These are phyloP conservation scores for Coemansia sp. DNA, from an alignment of 192 early-diverging fungal genomes.

Conservation along the genomic window DNA sequence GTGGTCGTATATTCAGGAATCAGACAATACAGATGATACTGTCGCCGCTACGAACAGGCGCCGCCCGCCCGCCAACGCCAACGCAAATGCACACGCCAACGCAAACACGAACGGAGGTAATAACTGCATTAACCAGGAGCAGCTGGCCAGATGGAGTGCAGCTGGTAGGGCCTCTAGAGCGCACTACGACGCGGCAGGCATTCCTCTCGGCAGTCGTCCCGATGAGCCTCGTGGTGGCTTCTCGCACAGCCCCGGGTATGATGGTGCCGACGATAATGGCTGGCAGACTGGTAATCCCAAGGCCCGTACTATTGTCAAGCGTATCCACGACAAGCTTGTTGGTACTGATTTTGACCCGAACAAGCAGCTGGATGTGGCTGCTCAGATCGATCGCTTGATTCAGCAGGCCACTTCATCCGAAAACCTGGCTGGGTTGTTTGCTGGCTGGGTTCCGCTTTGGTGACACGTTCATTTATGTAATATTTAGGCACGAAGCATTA, in stretches of 20 bases:
- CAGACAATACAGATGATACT: background rate
- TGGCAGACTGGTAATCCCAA: constrained; percentile 60
- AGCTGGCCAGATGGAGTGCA: background rate
- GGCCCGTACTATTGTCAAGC: constrained; percentile 80
- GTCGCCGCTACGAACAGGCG: background rate
- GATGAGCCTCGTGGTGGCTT: constrained; percentile 24
- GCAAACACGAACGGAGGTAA: background rate
- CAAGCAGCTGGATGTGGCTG: constrained; percentile 70
- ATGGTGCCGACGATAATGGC: constrained; percentile 7
- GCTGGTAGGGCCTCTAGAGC: background rate
- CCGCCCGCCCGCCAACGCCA: background rate
- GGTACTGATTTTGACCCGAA: constrained; percentile 90
- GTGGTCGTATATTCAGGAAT: constrained; percentile 19
- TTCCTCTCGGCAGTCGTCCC: constrained; percentile 14
- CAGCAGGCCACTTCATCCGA: constrained; percentile 85
- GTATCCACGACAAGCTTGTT: constrained; percentile 91
- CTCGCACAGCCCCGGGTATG: background rate
- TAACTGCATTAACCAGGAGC: background rate
- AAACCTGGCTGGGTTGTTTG: constrained; percentile 80
- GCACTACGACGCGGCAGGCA: background rate
- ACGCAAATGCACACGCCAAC: background rate
- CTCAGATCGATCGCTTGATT: constrained; percentile 88
- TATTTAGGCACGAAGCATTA: no score
- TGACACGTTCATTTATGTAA: constrained; percentile 1
- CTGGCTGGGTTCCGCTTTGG: constrained; percentile 61